These are phyloP conservation scores for Caloboletus inedulis DNA, from an alignment of 1,284 basidiomycete species.

Conservation along the genomic window DNA sequence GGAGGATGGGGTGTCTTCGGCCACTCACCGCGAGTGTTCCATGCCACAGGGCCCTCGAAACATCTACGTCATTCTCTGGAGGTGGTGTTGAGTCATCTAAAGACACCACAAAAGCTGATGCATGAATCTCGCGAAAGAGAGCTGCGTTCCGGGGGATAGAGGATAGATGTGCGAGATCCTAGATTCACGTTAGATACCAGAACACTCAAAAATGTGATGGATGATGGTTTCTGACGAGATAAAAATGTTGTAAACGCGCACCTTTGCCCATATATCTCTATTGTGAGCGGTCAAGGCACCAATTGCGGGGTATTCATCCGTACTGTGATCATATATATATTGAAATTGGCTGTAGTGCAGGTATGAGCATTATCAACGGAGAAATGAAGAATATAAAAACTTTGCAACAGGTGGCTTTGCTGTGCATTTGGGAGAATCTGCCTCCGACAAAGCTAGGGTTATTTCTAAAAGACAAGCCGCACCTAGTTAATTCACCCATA, in stretches of 20 bases:
- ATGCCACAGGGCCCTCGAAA: conserved; percentile 73
- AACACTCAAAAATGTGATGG: background rate
- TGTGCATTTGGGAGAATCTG: background rate
- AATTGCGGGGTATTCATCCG: conserved; percentile 63
- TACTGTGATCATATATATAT: conserved; percentile 66
- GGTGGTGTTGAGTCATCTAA: conserved; percentile 64
- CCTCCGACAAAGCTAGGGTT: no score
- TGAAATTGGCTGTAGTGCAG: conserved; percentile 61
- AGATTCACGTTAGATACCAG: background rate
- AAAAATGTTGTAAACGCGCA: conserved; percentile 27
- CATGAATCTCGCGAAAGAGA: conserved; percentile 73
- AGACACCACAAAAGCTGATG: conserved; percentile 77
- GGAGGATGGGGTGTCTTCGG: background rate
- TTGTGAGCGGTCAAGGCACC: conserved; percentile 76
- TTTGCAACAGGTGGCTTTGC: conserved; percentile 1
- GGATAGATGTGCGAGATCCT: conserved; percentile 65
- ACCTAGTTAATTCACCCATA: conserved; percentile 68
- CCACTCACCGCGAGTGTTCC: conserved; percentile 43
- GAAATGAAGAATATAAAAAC: background rate
- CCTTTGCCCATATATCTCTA: conserved; percentile 83
- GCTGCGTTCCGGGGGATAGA: conserved; percentile 56
- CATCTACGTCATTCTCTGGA: conserved; percentile 42
- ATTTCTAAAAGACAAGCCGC: conserved; percentile 5
- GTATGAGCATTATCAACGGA: conserved; percentile 1
- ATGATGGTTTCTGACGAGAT: background rate